Conservation (phyloP, 2,329 filamentous ascomycete species). For the Phaeosphaeria sp. region DNA sequence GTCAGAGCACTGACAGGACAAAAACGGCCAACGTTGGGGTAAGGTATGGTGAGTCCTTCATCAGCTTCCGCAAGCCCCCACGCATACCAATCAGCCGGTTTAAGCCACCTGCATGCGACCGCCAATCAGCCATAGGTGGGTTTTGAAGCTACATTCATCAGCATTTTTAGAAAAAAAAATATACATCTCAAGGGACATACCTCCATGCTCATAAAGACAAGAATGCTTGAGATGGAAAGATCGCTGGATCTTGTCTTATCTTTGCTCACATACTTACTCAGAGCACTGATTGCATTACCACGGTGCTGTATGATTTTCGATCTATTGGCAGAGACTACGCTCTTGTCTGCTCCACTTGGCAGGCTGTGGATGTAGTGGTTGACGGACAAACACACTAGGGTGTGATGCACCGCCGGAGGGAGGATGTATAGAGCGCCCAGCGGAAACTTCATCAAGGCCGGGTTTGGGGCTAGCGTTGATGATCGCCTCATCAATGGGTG, state of each 20-base stretch:
- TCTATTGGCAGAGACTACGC: conserved; percentile 12
- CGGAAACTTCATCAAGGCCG: conserved; percentile 35
- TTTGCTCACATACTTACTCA: conserved; percentile 30
- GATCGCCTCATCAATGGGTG: conserved; percentile 23
- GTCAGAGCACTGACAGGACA: conserved; percentile 25
- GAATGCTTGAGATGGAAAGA: conserved; percentile 33
- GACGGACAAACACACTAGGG: conserved; percentile 32
- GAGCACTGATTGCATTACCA: conserved; percentile 32
- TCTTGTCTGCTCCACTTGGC: conserved; percentile 15
- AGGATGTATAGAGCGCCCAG: conserved; percentile 31
- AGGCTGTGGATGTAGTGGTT: conserved; percentile 32
- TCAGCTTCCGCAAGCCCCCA: conserved; percentile 30
- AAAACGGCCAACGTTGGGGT: conserved; percentile 29
- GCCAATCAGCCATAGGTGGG: conserved; percentile 28
- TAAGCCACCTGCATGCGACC: conserved; percentile 35
- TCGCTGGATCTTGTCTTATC: conserved; percentile 33
- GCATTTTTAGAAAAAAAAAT: not conserved
- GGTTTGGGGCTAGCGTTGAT: conserved; percentile 32
- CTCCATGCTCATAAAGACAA: conserved; percentile 39
- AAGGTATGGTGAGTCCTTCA: conserved; percentile 23
- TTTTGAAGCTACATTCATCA: conserved; percentile 31
- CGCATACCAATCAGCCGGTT: conserved; percentile 35
- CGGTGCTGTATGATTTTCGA: conserved; percentile 38
- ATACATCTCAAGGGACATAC: conserved; percentile 16
- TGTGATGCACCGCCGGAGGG: conserved; percentile 37